Evolutionary conservation across 176 grass and related monocot species (phyloP), one percentile per base, ranked within the genome.

Genomic region (Neostapfia colusana): DNA sequence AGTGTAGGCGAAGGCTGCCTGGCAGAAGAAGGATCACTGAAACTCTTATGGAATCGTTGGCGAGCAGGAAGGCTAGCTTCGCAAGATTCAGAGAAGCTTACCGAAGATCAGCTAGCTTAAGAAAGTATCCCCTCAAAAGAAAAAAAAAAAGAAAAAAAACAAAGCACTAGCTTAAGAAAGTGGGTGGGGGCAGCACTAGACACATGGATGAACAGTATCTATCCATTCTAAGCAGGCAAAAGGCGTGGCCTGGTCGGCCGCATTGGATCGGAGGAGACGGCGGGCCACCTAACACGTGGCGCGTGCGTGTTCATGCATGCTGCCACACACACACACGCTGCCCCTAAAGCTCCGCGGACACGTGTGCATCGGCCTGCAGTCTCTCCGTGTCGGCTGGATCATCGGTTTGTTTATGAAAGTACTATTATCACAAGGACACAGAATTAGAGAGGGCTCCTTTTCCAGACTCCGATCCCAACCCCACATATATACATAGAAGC

Each of bases 191-290:
- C 44, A 34, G 57, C 79, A 56, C 70, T 65, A 12, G 45, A 41
- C 45, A 42, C 12, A 8, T 59, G 59, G 46, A 17, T 65, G 44
- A 42, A 82, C 44, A 66, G 56, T 34, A 82, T 26, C 28, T 45
- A 7, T 10, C 17, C 24, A 12, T 42, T 31, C 1, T 14, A 54
- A 0, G 58, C 69, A 53, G 70, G 70, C 11, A 38, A 66, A 74
- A 74, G 60, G 38, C 70, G 80, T 82, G 70, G 23, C 73, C 71
- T 72, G 61, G 25, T 16, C 26, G 13, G 58, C 13, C 61, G 48
- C 60, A 34, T 28, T 38, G 37, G 48, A 31, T 16, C 12, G n/a
- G 8, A 65, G 38, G 38, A 40, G 17, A 16, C 26, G 10, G 17
- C 54, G 49, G 26, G 0, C 31, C 21, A 20, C 56, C 73, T n/a